Percentiles rank a stretch among this genome's conserved stretches.
Conservation (phyloP, 2,329 filamentous ascomycete species). For the Beauveria sp. region DNA sequence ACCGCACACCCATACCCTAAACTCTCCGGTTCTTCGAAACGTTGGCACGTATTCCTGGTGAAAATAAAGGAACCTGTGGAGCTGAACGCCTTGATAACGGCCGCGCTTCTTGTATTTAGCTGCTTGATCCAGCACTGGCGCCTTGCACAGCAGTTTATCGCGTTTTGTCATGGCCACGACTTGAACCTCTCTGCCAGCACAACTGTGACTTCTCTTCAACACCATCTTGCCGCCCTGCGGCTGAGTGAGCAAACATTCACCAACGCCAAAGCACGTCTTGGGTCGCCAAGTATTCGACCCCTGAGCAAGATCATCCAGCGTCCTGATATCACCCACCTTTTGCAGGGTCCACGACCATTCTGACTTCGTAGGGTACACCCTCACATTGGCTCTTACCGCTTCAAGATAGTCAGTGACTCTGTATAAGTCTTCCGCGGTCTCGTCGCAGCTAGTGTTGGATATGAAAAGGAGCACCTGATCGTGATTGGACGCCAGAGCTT, state of each 20-base stretch:
- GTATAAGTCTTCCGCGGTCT: not conserved
- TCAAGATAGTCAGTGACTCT: not conserved
- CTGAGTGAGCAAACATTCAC: not conserved
- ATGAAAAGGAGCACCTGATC: not conserved
- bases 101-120: not conserved
- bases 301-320: not conserved
- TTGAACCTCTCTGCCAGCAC: not conserved
- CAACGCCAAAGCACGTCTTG: not conserved
- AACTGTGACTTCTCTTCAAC: not conserved
- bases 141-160: not conserved
- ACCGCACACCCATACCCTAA: not conserved
- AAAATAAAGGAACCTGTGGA: not conserved
- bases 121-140: not conserved
- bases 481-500: not conserved
- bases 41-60: not conserved
- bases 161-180: not conserved
- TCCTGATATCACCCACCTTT: not conserved
- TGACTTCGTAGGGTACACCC: not conserved
- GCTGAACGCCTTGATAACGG: not conserved
- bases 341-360: not conserved
- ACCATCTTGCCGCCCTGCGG: not conserved
- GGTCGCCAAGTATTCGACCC: not conserved
- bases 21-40: not conserved
- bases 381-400: not conserved
- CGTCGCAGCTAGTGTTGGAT: not conserved